These are phyloP conservation scores for Scleroderma citrinum DNA, from an alignment of 768 basidiomycete genomes.

Conservation along the genomic window DNA sequence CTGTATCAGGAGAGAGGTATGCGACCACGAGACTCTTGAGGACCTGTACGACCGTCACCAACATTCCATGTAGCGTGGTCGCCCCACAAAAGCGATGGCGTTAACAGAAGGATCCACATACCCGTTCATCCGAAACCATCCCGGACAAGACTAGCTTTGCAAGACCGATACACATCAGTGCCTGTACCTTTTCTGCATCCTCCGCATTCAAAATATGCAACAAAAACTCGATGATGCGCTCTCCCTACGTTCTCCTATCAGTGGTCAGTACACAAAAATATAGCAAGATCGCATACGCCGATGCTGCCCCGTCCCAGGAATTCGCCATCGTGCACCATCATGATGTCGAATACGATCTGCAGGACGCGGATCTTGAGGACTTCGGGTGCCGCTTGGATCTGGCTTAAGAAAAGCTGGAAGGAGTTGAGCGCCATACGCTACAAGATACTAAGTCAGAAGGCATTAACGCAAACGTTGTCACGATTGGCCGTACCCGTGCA, in stretches of 20 bases:
- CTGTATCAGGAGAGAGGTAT: constrained; percentile 79
- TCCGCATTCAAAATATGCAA: constrained; percentile 46
- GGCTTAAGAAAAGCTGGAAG: constrained; percentile 77
- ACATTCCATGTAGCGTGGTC: background rate
- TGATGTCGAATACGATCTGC: constrained; percentile 78
- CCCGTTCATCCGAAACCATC: constrained; percentile 66
- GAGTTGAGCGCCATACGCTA: constrained; percentile 38
- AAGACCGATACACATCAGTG: constrained; percentile 69
- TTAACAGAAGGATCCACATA: constrained; percentile 31
- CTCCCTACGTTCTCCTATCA: constrained; percentile 27
- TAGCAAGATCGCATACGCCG: constrained; percentile 18
- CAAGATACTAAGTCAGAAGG: background rate
- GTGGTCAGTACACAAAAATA: constrained; percentile 1
- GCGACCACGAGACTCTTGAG: constrained; percentile 45
- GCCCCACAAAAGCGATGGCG: too few relatives aligned
- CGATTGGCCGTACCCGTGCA: constrained; percentile 34
- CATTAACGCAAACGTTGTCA: background rate
- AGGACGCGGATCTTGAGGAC: constrained; percentile 62
- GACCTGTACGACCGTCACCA: constrained; percentile 27
- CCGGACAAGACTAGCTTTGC: constrained; percentile 83
- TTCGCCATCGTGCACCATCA: constrained; percentile 75
- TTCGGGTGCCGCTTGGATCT: constrained; percentile 60
- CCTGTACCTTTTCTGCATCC: constrained; percentile 60
- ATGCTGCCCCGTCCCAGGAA: constrained; percentile 45
- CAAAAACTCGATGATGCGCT: constrained; percentile 64